These are phyloP conservation scores for Royoungia palumana DNA, from an alignment of 768 basidiomycete genomes.

Conservation along the genomic window DNA sequence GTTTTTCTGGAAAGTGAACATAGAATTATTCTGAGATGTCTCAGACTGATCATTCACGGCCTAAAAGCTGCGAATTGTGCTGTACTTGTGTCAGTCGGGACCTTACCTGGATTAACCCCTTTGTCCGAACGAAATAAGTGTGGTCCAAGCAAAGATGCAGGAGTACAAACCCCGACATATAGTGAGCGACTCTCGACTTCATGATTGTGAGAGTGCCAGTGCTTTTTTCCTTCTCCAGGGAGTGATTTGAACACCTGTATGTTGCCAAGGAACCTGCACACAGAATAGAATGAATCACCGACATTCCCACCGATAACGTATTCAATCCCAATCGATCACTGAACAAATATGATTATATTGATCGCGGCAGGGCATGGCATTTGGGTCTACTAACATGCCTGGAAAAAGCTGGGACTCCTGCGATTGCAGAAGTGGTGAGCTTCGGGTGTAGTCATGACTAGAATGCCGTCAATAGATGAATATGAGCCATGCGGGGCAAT, in stretches of 20 bases:
- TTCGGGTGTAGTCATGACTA: constrained; percentile 33
- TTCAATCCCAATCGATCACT: constrained; percentile 53
- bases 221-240: constrained; percentile 44
- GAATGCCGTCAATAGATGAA: not conserved
- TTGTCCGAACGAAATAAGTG: constrained; percentile 13
- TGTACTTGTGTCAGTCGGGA: not conserved
- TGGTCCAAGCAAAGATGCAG: not conserved
- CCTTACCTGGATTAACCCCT: constrained; percentile 18
- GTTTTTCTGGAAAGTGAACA: constrained; percentile 44
- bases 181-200: constrained; percentile 39
- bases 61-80: constrained; percentile 8
- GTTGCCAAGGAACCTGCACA: not conserved
- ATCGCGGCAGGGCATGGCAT: not conserved
- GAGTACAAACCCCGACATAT: constrained; percentile 26
- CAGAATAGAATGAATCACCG: not conserved
- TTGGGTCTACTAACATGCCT: constrained; percentile 20
- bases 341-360: constrained; percentile 32
- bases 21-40: constrained; percentile 35
- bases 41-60: constrained; percentile 33
- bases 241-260: constrained; percentile 37
- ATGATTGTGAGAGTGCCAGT: constrained; percentile 54
- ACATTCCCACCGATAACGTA: constrained; percentile 45
- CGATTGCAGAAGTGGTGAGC: constrained; percentile 47
- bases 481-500: no score
- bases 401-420: constrained; percentile 37